These are phyloP conservation scores for Citrullus colocynthis DNA, from an alignment of 306 rosid species.

Conservation along the genomic window DNA sequence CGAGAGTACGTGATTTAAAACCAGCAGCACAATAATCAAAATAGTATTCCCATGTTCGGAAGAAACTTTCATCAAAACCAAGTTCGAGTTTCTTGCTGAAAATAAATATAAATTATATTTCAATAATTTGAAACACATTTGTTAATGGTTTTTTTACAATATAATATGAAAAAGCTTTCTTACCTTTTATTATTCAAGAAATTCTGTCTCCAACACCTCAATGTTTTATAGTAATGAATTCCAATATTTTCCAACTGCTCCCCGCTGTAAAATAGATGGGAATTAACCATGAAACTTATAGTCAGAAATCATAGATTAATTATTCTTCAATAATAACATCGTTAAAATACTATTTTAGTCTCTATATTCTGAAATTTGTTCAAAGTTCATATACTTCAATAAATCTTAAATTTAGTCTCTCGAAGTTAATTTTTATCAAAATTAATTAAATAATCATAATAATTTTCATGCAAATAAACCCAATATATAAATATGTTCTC, in stretches of 20 bases:
- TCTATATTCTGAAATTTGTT: no score
- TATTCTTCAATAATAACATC: no score
- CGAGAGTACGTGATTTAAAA: slow-evolving; percentile 56
- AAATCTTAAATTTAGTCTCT: no score
- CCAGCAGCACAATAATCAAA: slow-evolving; percentile 73
- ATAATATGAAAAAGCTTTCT: background rate
- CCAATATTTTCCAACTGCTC: slow-evolving; percentile 71
- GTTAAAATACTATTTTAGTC: no score
- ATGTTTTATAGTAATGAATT: slow-evolving; percentile 72
- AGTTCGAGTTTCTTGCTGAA: slow-evolving; percentile 46
- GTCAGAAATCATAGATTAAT: no score
- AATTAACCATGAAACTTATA: no score
- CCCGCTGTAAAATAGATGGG: background rate
- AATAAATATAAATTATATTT: background rate
- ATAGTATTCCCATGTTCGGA: slow-evolving; percentile 77
- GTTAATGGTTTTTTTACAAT: background rate
- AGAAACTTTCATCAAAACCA: slow-evolving; percentile 50
- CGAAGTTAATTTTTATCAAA: no score
- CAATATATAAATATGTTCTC: no score
- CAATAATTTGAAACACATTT: background rate
- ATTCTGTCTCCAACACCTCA: slow-evolving; percentile 64
- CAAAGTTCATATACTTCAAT: no score
- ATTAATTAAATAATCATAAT: no score
- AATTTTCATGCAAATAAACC: no score
- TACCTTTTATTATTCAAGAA: slow-evolving; percentile 53